Evolutionary conservation across 169 alveolate species (phyloP).

Genomic region (Ophryocystis elektroscirrha): DNA sequence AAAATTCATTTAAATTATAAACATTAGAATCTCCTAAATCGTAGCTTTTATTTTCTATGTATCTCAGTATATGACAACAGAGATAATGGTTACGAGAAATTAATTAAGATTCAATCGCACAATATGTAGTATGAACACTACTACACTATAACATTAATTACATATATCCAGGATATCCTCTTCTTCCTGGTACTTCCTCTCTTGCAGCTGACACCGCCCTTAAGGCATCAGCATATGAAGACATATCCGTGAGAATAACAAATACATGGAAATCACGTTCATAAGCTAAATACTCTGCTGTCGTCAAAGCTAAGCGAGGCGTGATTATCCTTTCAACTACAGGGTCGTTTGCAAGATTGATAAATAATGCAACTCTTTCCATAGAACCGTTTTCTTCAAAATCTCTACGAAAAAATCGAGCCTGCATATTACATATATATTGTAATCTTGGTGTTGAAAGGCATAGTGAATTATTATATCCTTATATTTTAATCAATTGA

Average conservation of each 20-base stretch:
- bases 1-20: background rate
- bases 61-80: no score
- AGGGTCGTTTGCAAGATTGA: constrained; percentile 98
- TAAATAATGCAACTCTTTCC: constrained; percentile 91
- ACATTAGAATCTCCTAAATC: background rate
- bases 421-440: no score
- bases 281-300: constrained; percentile 98
- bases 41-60: no score
- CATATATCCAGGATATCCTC: constrained; percentile 99
- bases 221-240: constrained; percentile 97
- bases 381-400: constrained; percentile 98
- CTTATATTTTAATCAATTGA: no score
- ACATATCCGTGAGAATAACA: constrained; percentile 95
- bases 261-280: constrained; percentile 91
- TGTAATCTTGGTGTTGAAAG: no score
- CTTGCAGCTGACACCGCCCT: constrained; percentile 99
- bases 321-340: constrained; percentile 95
- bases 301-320: constrained; percentile 91
- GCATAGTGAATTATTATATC: no score
- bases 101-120: no score
- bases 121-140: no score
- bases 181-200: constrained; percentile 99
- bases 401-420: constrained; percentile 93
- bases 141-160: constrained; percentile 22
- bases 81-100: no score